These are phyloP conservation scores for Cordyceps sp. DNA, from an alignment of 2,329 filamentous ascomycete genomes.

Conservation along the genomic window DNA sequence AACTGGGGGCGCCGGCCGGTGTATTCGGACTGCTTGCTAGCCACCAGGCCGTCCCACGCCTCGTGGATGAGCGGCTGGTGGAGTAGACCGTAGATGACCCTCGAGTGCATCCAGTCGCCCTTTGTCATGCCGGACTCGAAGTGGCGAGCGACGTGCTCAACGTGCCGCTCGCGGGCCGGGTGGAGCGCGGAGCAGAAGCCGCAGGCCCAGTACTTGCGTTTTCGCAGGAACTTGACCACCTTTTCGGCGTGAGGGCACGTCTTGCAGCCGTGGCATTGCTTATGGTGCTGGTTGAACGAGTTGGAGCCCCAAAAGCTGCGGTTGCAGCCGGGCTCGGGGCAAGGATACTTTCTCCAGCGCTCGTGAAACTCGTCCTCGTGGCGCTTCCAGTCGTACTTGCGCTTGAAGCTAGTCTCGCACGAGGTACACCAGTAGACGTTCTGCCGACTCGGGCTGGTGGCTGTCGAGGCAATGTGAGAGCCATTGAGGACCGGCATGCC, in stretches of 20 bases:
- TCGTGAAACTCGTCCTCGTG: constrained; percentile 57
- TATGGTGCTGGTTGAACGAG: constrained; percentile 52
- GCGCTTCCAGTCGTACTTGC: constrained; percentile 53
- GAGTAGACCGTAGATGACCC: constrained; percentile 50
- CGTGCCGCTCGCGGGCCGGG: constrained; percentile 46
- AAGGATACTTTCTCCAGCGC: constrained; percentile 50
- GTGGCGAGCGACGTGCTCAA: constrained; percentile 51
- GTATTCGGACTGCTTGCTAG: constrained; percentile 37
- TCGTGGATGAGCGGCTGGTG: constrained; percentile 46
- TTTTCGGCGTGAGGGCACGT: constrained; percentile 49
- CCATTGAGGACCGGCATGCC: constrained; percentile 16
- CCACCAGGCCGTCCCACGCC: constrained; percentile 42
- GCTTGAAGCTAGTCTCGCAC: constrained; percentile 48
- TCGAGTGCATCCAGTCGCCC: constrained; percentile 51
- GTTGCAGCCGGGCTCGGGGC: constrained; percentile 45
- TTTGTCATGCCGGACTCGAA: constrained; percentile 48
- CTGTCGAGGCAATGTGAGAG: constrained; percentile 11
- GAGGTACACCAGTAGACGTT: constrained; percentile 41
- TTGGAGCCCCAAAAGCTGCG: constrained; percentile 53
- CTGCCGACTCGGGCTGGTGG: constrained; percentile 15
- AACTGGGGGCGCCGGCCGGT: constrained; percentile 38
- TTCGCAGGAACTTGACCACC: constrained; percentile 44
- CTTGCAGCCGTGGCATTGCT: constrained; percentile 46
- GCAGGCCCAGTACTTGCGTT: constrained; percentile 52
- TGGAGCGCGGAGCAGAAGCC: constrained; percentile 50